These are phyloP conservation scores for Aspergillus arachidicola DNA, from an alignment of 2,329 filamentous ascomycete species.

Conservation along the genomic window DNA sequence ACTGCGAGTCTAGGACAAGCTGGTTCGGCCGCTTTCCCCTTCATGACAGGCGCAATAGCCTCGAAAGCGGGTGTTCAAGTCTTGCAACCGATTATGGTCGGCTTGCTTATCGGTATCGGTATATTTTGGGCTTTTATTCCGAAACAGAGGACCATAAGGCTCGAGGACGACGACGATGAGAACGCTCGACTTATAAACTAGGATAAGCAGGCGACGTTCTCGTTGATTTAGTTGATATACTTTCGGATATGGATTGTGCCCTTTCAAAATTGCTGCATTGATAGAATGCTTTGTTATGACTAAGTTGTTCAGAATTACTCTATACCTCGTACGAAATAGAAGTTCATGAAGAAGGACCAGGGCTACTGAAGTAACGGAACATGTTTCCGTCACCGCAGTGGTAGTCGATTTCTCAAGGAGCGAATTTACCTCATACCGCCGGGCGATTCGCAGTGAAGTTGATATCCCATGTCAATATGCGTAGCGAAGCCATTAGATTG, in stretches of 20 bases:
- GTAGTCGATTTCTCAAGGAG: neutral
- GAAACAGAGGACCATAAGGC: conserved; percentile 12
- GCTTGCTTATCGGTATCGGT: conserved; percentile 22
- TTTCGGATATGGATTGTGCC: neutral
- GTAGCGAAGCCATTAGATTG: too few relatives aligned
- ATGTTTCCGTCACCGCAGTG: neutral
- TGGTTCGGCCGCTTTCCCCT: conserved; percentile 28
- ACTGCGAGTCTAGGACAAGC: conserved; percentile 27
- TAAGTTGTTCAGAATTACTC: neutral
- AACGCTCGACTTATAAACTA: neutral
- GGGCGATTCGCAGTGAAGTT: neutral
- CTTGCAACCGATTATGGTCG: conserved; percentile 30
- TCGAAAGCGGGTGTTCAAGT: conserved; percentile 26
- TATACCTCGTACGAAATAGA: neutral
- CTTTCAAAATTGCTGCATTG: neutral
- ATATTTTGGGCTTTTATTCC: conserved; percentile 27
- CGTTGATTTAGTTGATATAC: neutral
- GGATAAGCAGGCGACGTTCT: neutral
- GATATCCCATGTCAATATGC: neutral
- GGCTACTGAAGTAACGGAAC: neutral
- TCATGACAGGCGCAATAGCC: conserved; percentile 27
- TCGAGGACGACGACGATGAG: neutral
- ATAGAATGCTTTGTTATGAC: neutral
- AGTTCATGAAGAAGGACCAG: neutral
- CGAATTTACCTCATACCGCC: neutral